These are phyloP conservation scores for Raffaelea ambrosiae DNA, from an alignment of 2,329 filamentous ascomycete species.

Conservation along the genomic window DNA sequence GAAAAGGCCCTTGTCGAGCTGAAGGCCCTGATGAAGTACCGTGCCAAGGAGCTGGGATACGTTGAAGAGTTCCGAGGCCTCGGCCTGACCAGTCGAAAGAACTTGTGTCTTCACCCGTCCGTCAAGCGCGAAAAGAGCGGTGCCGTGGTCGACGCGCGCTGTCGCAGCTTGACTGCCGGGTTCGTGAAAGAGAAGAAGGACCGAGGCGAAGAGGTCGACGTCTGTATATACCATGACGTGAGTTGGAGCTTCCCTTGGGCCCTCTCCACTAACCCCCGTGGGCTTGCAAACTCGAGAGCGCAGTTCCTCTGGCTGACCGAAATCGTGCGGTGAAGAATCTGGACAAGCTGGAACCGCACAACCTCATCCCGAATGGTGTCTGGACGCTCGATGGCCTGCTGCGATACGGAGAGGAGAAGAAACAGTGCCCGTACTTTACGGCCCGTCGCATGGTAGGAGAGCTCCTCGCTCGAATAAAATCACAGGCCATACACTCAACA, in stretches of 20 bases:
- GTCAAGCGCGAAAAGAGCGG: conserved; percentile 97
- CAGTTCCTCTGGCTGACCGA: no score
- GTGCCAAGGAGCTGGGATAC: conserved; percentile 76
- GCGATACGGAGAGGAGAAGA: conserved; percentile 86
- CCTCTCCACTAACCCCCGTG: background rate
- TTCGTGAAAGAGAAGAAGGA: conserved; percentile 98
- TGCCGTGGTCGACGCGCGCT: conserved; percentile 86
- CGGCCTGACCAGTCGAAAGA: conserved; percentile 31
- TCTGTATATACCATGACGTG: conserved; percentile 93
- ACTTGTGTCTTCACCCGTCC: conserved; percentile 58
- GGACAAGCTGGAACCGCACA: conserved; percentile 88
- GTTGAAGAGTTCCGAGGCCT: conserved; percentile 90
- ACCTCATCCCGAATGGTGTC: conserved; percentile 86
- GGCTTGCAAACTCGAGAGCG: no score
- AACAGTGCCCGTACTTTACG: conserved; percentile 97
- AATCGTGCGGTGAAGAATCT: conserved; percentile 62
- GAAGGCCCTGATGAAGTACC: conserved; percentile 90
- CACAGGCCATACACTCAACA: no score
- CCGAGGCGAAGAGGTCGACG: conserved; percentile 83
- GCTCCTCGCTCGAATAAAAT: no score
- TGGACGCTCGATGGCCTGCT: conserved; percentile 90
- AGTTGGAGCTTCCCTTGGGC: conserved; percentile 14
- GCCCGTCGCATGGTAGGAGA: conserved; percentile 88
- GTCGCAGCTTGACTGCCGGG: conserved; percentile 87
- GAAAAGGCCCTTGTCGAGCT: conserved; percentile 93